phyloP scores from a whole-genome alignment of 495 filamentous ascomycete species.

The Schizothecium vesticola region DNA sequence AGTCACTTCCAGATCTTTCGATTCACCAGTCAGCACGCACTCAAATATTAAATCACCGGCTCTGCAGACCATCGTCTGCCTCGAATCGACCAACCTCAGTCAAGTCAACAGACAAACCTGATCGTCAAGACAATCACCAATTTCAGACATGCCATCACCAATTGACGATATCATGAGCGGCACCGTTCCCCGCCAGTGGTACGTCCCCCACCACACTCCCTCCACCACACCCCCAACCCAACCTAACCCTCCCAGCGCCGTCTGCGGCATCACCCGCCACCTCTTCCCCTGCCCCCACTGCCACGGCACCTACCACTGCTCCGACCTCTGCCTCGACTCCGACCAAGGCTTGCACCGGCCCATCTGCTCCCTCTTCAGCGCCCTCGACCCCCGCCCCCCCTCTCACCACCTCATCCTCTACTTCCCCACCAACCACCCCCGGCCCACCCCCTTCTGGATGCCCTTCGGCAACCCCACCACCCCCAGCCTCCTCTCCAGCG shows the following conservation, averaged over 20 bases:
- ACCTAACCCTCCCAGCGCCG: background rate
- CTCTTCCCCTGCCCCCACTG: background rate
- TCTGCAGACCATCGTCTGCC: background rate
- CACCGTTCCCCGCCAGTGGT: background rate
- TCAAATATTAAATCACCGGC: background rate
- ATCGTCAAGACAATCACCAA: background rate
- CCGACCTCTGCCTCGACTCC: background rate
- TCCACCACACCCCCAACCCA: too few species aligned
- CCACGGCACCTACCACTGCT: background rate
- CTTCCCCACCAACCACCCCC: background rate
- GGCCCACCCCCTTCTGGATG: background rate
- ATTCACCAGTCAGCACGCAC: background rate
- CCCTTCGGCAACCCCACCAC: background rate
- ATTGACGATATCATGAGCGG: background rate
- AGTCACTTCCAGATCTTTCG: background rate
- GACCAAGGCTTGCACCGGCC: background rate
- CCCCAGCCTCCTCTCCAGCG: background rate
- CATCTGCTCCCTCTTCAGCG: background rate
- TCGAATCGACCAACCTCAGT: background rate
- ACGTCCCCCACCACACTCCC: background rate
- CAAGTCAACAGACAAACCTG: background rate
- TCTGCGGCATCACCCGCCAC: background rate
- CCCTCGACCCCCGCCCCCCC: background rate
- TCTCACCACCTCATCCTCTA: background rate
- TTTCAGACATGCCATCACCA: background rate